Conservation (phyloP, 352 stramenopile genomes). For the Globisporangium polare region DNA sequence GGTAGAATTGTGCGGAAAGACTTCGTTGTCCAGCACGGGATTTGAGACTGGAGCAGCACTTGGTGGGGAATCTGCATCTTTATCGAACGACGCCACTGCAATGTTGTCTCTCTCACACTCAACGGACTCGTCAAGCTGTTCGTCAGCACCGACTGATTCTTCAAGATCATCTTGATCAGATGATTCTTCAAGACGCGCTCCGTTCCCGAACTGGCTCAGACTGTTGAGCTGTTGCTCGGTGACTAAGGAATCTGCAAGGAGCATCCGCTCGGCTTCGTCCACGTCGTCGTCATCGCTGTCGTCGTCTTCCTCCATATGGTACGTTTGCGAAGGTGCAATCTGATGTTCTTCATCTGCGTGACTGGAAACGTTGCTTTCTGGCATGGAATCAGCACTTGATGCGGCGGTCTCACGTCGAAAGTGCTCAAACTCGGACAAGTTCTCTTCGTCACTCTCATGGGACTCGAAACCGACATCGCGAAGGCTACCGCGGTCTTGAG, state of each 20-base stretch:
- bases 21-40: not conserved
- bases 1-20: not conserved
- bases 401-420: not conserved
- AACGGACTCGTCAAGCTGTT: not conserved
- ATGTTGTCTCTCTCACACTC: not conserved
- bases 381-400: not conserved
- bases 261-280: slow-evolving; percentile 13
- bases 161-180: too few relatives aligned
- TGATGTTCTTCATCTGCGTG: not conserved
- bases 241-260: not conserved
- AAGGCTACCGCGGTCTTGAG: not conserved
- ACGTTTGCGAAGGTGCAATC: not conserved
- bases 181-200: not conserved
- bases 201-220: not conserved
- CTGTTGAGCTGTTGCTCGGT: not conserved
- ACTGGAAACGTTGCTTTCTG: not conserved
- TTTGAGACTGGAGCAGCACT: not conserved
- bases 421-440: slow-evolving; percentile 1
- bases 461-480: not conserved
- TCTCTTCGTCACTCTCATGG: slow-evolving; percentile 6
- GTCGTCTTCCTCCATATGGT: slow-evolving; percentile 15
- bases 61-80: not conserved
- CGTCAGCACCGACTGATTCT: not conserved
- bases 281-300: slow-evolving; percentile 13
- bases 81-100: not conserved